phyloP scores from a whole-genome alignment of 345 rosid species.

The Bretschneidera sinensis region DNA sequence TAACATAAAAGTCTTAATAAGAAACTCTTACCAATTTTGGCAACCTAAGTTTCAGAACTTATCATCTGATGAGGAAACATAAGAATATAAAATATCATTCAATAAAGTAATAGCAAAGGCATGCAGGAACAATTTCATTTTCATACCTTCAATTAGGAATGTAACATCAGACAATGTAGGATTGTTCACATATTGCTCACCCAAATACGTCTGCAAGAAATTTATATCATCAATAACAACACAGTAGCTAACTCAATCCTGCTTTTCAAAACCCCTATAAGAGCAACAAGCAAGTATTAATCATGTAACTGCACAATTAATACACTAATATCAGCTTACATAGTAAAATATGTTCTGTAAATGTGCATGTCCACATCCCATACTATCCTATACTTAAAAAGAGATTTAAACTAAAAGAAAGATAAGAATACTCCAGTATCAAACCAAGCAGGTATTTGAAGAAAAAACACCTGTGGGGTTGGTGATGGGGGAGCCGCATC shows the following conservation, averaged over 20 bases:
- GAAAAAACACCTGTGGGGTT: slow-evolving; percentile 40
- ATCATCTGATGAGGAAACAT: background rate
- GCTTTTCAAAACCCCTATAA: too few species aligned
- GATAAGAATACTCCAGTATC: background rate
- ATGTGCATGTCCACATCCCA: background rate
- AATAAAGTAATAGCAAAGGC: background rate
- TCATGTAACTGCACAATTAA: background rate
- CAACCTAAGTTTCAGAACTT: background rate
- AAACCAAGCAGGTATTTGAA: background rate
- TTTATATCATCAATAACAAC: background rate
- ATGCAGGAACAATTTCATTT: background rate
- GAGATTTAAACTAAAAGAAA: background rate
- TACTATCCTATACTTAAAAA: background rate
- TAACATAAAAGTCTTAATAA: background rate
- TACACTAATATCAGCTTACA: too few species aligned
- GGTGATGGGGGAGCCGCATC: slow-evolving; percentile 69
- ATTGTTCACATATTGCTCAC: slow-evolving; percentile 63
- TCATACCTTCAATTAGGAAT: slow-evolving; percentile 62
- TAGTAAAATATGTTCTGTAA: too few species aligned
- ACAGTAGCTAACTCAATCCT: background rate
- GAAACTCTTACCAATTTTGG: background rate
- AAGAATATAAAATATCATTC: background rate
- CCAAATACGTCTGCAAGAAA: slow-evolving; percentile 50
- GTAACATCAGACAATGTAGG: slow-evolving; percentile 64
- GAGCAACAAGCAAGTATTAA: too few species aligned